Conservation (phyloP, 2,329 filamentous ascomycete species). For the Aciculosporium take region DNA sequence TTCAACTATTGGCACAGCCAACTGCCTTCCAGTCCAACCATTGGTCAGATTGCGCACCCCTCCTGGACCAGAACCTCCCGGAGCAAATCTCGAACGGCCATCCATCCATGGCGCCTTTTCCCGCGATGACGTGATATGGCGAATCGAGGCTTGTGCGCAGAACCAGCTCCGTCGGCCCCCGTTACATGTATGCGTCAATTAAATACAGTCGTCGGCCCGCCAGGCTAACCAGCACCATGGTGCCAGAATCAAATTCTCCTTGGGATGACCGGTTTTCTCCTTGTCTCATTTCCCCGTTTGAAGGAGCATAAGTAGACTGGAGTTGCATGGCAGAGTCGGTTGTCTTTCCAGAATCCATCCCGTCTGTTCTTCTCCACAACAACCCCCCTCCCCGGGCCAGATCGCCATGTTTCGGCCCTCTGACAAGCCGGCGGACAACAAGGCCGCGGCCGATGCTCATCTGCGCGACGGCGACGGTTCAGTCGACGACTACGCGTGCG, state of each 20-base stretch:
- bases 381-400: too few species aligned
- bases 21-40: too few species aligned
- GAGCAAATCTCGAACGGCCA: not conserved
- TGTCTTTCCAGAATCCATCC: too few species aligned
- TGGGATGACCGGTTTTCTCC: too few species aligned
- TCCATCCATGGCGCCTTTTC: not conserved
- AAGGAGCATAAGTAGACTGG: not conserved
- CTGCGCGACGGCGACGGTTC: conserved; percentile 7
- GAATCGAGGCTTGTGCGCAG: not conserved
- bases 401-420: conserved; percentile 3
- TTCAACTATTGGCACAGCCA: too few species aligned
- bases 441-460: conserved; percentile 3
- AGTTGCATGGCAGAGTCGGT: too few species aligned
- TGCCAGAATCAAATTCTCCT: not conserved
- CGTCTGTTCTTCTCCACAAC: too few species aligned
- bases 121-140: conserved; percentile 3
- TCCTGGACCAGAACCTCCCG: not conserved
- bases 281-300: not conserved
- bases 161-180: not conserved
- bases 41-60: too few species aligned
- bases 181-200: not conserved
- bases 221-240: too few species aligned
- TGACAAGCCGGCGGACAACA: not conserved
- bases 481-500: conserved; percentile 9
- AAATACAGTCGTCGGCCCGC: too few species aligned